These are phyloP conservation scores for Gastrodia elata DNA, from an alignment of 106 monocot genomes.

Conservation along the genomic window DNA sequence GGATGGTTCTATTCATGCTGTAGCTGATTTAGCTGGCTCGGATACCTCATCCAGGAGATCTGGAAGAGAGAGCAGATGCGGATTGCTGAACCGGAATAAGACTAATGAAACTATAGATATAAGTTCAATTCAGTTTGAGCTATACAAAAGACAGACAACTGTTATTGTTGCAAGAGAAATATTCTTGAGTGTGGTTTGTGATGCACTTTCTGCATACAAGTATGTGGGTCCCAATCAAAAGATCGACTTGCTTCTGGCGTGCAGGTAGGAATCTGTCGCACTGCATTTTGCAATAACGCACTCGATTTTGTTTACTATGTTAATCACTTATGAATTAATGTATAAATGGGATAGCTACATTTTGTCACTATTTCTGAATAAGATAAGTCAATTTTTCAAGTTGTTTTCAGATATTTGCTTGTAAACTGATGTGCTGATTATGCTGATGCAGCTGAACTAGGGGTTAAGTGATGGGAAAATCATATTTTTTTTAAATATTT, in stretches of 20 bases:
- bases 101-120: conserved; percentile 12
- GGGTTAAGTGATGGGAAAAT: not conserved
- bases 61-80: conserved; percentile 2
- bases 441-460: not conserved
- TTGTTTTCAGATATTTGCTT: not conserved
- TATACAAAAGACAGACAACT: conserved; percentile 83
- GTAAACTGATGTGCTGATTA: not conserved
- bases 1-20: not conserved
- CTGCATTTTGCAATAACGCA: not conserved
- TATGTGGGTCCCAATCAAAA: conserved; percentile 87
- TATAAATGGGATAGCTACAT: not conserved
- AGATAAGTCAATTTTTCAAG: too few relatives aligned
- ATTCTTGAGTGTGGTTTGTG: conserved; percentile 65
- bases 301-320: not conserved
- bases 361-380: not conserved
- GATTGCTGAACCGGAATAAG: not conserved
- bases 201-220: conserved; percentile 74
- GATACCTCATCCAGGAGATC: conserved; percentile 10
- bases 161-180: conserved; percentile 50
- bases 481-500: not conserved
- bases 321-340: not conserved
- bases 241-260: conserved; percentile 76
- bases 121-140: conserved; percentile 54
- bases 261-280: conserved; percentile 46
- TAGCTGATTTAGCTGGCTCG: not conserved